Evolutionary conservation across 1,139 yeast species (phyloP).

Genomic region (Yamadazyma trypodendri): DNA sequence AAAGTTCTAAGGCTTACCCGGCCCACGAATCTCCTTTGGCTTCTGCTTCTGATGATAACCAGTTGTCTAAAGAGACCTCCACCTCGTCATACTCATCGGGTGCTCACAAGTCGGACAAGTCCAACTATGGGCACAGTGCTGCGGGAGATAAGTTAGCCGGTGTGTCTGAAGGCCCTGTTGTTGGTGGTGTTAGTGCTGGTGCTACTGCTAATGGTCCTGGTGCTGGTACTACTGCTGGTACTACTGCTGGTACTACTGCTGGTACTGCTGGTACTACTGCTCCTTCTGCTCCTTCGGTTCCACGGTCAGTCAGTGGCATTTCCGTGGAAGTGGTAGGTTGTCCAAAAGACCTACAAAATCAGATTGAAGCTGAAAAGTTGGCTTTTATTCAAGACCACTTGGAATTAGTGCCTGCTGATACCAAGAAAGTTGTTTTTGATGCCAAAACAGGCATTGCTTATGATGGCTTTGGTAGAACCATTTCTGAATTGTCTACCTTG

Average conservation of each 20-base stretch:
- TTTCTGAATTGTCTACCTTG: constrained; percentile 14
- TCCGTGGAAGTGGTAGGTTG: constrained; percentile 18
- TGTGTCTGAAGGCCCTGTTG: too few species aligned
- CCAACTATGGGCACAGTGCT: too few species aligned
- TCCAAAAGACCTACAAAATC: constrained; percentile 11
- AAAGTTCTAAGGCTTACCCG: neutral
- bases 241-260: neutral
- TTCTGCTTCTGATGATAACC: constrained; percentile 2
- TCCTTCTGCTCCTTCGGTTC: too few species aligned
- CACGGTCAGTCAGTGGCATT: neutral
- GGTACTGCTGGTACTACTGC: neutral
- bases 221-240: neutral
- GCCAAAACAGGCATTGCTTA: constrained; percentile 26
- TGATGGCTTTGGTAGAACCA: constrained; percentile 20
- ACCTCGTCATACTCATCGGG: neutral
- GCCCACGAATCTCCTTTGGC: constrained; percentile 1
- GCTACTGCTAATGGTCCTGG: neutral
- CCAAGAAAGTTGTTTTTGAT: constrained; percentile 22
- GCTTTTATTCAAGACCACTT: constrained; percentile 12
- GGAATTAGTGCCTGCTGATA: constrained; percentile 15
- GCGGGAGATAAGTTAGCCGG: too few species aligned
- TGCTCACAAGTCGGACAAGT: neutral
- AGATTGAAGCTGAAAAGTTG: constrained; percentile 12
- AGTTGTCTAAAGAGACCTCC: neutral
- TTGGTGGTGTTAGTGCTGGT: neutral